These are phyloP conservation scores for Aspergillus campestris DNA, from an alignment of 495 filamentous ascomycete genomes.

Conservation along the genomic window DNA sequence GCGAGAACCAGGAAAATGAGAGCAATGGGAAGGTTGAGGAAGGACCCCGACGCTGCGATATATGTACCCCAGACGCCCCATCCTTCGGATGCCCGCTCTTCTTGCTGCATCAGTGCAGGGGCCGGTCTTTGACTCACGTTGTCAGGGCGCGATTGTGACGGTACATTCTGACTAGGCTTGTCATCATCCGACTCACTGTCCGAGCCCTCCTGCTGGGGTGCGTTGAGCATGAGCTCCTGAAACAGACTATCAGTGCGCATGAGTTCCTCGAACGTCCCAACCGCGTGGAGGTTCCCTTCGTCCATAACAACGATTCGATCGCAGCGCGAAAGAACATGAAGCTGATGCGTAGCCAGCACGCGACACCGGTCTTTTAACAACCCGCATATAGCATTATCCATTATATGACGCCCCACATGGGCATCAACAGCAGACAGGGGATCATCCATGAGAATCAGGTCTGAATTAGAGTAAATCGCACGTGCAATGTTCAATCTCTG, in stretches of 20 bases:
- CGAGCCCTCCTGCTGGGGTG: slow-evolving; percentile 60
- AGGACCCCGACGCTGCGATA: slow-evolving; percentile 65
- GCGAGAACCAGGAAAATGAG: slow-evolving; percentile 57
- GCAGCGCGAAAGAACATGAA: slow-evolving; percentile 84
- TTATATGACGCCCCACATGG: slow-evolving; percentile 87
- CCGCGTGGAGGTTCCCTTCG: slow-evolving; percentile 66
- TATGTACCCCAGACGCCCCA: slow-evolving; percentile 81
- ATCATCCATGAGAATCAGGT: slow-evolving; percentile 79
- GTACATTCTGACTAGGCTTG: slow-evolving; percentile 9
- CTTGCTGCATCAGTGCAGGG: slow-evolving; percentile 75
- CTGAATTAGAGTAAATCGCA: slow-evolving; percentile 77
- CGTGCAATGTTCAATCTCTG: slow-evolving; percentile 69
- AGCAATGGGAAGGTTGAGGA: slow-evolving; percentile 60
- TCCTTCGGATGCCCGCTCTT: slow-evolving; percentile 70
- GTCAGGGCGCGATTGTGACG: too few relatives aligned
- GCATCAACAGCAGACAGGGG: slow-evolving; percentile 77
- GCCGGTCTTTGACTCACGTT: slow-evolving; percentile 40
- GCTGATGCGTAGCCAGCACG: slow-evolving; percentile 88
- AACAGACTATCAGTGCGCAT: slow-evolving; percentile 70
- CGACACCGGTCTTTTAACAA: slow-evolving; percentile 81
- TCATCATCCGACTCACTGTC: slow-evolving; percentile 41
- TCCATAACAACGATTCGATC: slow-evolving; percentile 91
- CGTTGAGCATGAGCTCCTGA: slow-evolving; percentile 72
- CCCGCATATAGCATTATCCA: slow-evolving; percentile 89
- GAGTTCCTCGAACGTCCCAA: slow-evolving; percentile 83